These are phyloP conservation scores for Casuarina glauca DNA, from an alignment of 306 rosid species.

Conservation along the genomic window DNA sequence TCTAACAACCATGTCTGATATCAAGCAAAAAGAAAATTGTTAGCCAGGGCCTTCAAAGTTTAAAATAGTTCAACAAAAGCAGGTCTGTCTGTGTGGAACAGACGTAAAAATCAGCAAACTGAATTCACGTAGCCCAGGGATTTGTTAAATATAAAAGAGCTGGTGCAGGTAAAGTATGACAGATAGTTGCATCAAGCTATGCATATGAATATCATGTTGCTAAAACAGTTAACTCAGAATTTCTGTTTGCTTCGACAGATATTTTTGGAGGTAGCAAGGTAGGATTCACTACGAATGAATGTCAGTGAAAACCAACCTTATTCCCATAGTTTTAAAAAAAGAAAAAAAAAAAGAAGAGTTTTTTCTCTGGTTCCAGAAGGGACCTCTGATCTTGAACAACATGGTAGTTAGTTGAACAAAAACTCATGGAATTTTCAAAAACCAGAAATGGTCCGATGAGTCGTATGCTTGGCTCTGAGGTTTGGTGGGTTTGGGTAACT, in stretches of 20 bases:
- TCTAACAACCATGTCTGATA: slow-evolving; percentile 73
- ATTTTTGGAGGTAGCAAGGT: neutral
- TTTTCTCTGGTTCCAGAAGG: neutral
- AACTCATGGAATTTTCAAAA: neutral
- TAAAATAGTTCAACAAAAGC: neutral
- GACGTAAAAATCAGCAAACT: neutral
- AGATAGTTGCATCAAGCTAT: neutral
- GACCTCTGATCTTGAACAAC: neutral
- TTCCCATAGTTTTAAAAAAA: neutral
- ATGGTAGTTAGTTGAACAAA: neutral
- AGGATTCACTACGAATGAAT: neutral
- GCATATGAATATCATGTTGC: neutral
- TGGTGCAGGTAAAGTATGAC: neutral
- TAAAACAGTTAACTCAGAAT: neutral
- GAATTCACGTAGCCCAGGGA: slow-evolving; percentile 7
- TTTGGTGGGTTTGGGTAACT: neutral
- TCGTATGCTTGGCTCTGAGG: neutral
- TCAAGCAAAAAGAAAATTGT: slow-evolving; percentile 20
- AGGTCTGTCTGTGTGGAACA: neutral
- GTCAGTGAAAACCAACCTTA: neutral
- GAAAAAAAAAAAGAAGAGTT: neutral
- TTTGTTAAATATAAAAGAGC: neutral
- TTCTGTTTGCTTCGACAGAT: neutral
- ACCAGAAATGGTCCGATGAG: neutral
- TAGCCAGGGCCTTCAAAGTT: slow-evolving; percentile 14